These are phyloP conservation scores for Claviceps purpurea DNA, from an alignment of 2,329 filamentous ascomycete genomes.

Conservation along the genomic window DNA sequence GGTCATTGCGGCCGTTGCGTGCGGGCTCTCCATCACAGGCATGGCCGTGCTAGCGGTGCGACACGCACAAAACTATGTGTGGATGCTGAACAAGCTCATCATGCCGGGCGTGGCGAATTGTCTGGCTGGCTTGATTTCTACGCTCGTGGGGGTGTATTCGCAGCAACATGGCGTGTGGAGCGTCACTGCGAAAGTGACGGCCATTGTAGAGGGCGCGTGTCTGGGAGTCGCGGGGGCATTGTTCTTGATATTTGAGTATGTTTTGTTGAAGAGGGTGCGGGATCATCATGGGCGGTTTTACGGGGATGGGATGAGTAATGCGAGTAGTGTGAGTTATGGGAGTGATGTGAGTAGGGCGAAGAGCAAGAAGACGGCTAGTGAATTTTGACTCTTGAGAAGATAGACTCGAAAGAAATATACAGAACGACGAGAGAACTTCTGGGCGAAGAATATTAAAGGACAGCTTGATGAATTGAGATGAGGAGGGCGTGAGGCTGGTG, in stretches of 20 bases:
- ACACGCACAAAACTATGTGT: slow-evolving; percentile 37
- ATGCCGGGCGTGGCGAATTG: slow-evolving; percentile 31
- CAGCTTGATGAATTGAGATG: too few relatives aligned
- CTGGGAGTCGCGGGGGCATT: slow-evolving; percentile 14
- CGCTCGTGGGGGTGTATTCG: slow-evolving; percentile 35
- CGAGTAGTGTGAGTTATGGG: slow-evolving; percentile 2
- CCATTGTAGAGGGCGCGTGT: slow-evolving; percentile 22
- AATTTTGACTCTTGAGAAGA: not conserved
- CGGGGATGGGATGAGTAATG: not conserved
- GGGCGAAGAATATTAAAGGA: too few relatives aligned
- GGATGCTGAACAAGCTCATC: slow-evolving; percentile 39
- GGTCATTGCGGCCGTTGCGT: slow-evolving; percentile 28
- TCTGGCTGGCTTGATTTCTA: slow-evolving; percentile 34
- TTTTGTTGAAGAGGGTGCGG: slow-evolving; percentile 19
- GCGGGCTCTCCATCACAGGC: slow-evolving; percentile 20
- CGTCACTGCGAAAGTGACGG: slow-evolving; percentile 24
- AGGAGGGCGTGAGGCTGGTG: too few relatives aligned
- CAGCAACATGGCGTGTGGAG: slow-evolving; percentile 31
- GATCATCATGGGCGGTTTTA: slow-evolving; percentile 15
- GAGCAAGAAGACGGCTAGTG: not conserved
- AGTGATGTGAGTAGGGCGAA: not conserved
- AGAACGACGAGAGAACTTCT: not conserved
- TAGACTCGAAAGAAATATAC: not conserved
- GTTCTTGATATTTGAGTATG: slow-evolving; percentile 19
- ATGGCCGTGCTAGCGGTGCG: slow-evolving; percentile 29